A percentile compares a stretch with the other conserved stretches of the same genome.
Evolutionary conservation across 163 green algal species (phyloP).

Genomic region (Chloromonas sp.): DNA sequence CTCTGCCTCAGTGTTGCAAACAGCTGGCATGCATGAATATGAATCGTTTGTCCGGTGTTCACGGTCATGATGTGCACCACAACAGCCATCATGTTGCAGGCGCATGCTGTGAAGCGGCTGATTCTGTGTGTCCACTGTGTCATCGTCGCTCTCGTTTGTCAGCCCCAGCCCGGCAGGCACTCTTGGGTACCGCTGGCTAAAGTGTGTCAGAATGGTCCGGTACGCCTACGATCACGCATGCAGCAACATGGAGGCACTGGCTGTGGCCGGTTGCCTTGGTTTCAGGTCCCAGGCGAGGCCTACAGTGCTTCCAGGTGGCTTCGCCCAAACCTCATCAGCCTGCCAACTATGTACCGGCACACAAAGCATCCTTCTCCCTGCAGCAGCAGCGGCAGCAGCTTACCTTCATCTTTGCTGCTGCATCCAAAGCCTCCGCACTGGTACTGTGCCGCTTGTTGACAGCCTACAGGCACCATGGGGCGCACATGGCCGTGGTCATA

Average conservation of each 20-base stretch:
- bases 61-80: neutral
- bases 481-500: too few species aligned
- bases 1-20: neutral
- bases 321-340: too few species aligned
- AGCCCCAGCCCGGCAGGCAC: slow-evolving; percentile 49
- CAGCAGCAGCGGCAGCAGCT: neutral
- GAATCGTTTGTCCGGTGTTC: too few species aligned
- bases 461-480: slow-evolving; percentile 43
- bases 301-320: too few species aligned
- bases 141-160: neutral
- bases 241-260: too few species aligned
- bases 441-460: slow-evolving; percentile 86
- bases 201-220: slow-evolving; percentile 93
- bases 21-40: too few species aligned
- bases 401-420: slow-evolving; percentile 15
- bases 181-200: slow-evolving; percentile 94
- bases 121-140: neutral
- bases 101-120: slow-evolving; percentile 9
- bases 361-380: too few species aligned
- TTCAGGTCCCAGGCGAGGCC: too few species aligned
- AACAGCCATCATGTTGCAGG: neutral
- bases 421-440: slow-evolving; percentile 70
- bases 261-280: too few species aligned
- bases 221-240: slow-evolving; percentile 43
- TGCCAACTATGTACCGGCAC: too few species aligned